phyloP scores from a whole-genome alignment of 306 rosid species.

The Quercus rubra region DNA sequence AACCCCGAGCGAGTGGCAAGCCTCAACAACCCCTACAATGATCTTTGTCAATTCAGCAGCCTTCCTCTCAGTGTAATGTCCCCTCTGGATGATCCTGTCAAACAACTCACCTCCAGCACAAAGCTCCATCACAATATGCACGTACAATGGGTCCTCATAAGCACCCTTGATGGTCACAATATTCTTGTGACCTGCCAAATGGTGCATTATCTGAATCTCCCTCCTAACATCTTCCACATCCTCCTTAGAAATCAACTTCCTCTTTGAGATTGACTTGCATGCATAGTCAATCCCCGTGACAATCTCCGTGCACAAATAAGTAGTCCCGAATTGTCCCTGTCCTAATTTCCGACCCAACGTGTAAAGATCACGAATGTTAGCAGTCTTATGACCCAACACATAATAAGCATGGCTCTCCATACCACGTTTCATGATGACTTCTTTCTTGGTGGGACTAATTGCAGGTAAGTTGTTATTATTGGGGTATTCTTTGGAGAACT shows the following conservation, averaged over 20 bases:
- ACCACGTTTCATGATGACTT: constrained; percentile 61
- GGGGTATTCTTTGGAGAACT: constrained; percentile 30
- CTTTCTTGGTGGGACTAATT: constrained; percentile 35
- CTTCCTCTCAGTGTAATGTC: constrained; percentile 86
- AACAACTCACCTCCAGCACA: constrained; percentile 91
- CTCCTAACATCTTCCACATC: constrained; percentile 88
- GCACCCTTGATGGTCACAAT: constrained; percentile 94
- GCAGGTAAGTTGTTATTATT: constrained; percentile 17
- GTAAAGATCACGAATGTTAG: constrained; percentile 82
- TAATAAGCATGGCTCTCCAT: constrained; percentile 66
- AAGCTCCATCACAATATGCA: constrained; percentile 95
- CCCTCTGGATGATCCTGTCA: constrained; percentile 89
- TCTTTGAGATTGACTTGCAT: constrained; percentile 87
- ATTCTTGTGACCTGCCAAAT: constrained; percentile 88
- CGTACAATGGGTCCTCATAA: constrained; percentile 82
- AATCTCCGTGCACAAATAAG: constrained; percentile 66
- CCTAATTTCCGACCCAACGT: constrained; percentile 79
- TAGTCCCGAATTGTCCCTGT: constrained; percentile 94
- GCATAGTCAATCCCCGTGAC: constrained; percentile 67
- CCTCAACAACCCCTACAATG: constrained; percentile 90
- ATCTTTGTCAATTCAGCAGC: constrained; percentile 89
- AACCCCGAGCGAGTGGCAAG: constrained; percentile 95
- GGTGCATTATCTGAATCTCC: constrained; percentile 98
- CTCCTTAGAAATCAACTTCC: constrained; percentile 87
- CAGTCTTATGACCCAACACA: constrained; percentile 88